These are phyloP conservation scores for Oryza officinalis DNA, from an alignment of 176 grass and related monocot species.

Conservation along the genomic window DNA sequence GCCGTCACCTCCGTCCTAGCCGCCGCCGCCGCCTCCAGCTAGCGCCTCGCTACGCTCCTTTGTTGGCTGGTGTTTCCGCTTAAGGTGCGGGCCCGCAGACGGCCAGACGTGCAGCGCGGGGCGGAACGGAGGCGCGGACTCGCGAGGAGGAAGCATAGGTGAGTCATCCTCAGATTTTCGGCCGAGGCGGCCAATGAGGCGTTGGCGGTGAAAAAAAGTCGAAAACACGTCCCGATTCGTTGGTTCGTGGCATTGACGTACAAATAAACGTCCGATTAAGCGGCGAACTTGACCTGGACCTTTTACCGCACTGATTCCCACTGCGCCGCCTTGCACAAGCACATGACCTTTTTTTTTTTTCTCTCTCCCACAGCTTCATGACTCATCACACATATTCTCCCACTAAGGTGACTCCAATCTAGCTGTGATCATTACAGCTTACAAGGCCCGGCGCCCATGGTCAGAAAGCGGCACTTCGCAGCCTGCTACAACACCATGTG, in stretches of 20 bases:
- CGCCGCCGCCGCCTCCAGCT: too few relatives aligned
- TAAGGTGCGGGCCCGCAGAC: too few relatives aligned
- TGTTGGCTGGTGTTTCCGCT: too few relatives aligned
- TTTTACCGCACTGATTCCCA: background rate
- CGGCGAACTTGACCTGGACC: background rate
- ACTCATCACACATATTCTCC: background rate
- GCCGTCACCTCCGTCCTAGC: too few relatives aligned
- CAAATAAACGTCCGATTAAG: background rate
- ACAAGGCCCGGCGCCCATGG: background rate
- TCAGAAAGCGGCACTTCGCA: background rate
- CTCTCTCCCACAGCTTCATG: background rate
- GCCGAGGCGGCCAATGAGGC: too few relatives aligned
- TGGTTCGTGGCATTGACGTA: background rate
- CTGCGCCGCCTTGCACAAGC: background rate
- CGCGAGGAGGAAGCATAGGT: too few relatives aligned
- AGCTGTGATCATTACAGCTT: background rate
- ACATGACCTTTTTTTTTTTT: background rate
- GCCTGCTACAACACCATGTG: background rate
- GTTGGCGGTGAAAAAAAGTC: too few relatives aligned
- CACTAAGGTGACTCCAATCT: background rate
- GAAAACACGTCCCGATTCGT: background rate
- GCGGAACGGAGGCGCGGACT: too few relatives aligned
- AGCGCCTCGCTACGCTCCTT: too few relatives aligned
- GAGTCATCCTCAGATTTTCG: too few relatives aligned
- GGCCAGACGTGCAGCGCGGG: too few relatives aligned